A percentile compares a stretch with the other conserved stretches of the same genome.
Conservation (phyloP, 345 rosid species). For the Passiflora organensis region DNA sequence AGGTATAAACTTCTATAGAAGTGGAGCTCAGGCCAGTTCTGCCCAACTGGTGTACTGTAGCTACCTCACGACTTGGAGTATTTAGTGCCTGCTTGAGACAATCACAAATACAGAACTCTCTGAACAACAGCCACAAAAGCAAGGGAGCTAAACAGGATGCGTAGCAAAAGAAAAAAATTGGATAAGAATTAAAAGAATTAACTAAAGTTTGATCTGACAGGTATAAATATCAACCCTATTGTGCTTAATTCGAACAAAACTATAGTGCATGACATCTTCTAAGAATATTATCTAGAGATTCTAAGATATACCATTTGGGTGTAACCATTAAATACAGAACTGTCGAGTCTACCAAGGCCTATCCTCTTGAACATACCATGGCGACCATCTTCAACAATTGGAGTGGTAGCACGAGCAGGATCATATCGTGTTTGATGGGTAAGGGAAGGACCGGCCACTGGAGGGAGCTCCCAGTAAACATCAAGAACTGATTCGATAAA, state of each 20-base stretch:
- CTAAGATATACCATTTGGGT: constrained; percentile 95
- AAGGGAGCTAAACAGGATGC: too few species aligned
- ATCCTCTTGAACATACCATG: constrained; percentile 66
- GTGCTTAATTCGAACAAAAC: constrained; percentile 17
- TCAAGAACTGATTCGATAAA: constrained; percentile 81
- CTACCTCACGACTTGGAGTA: too few species aligned
- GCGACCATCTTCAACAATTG: constrained; percentile 86
- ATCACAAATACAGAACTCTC: too few species aligned
- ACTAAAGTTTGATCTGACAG: constrained; percentile 6
- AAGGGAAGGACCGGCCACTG: constrained; percentile 93
- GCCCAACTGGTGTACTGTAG: too few species aligned
- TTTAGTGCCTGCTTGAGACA: too few species aligned
- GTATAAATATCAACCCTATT: constrained; percentile 23
- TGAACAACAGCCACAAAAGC: too few species aligned
- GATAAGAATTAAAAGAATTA: not conserved
- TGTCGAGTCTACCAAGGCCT: constrained; percentile 65
- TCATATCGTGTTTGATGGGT: constrained; percentile 91
- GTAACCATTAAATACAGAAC: constrained; percentile 85
- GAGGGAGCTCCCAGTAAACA: constrained; percentile 94
- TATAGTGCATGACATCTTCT: constrained; percentile 21
- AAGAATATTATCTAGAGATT: constrained; percentile 58
- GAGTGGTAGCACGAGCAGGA: constrained; percentile 71
- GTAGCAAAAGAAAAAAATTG: not conserved
- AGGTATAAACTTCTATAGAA: too few species aligned
- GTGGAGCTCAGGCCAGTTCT: too few species aligned